These are phyloP conservation scores for Heterobasidion parviporum DNA, from an alignment of 1,284 basidiomycete genomes.

Conservation along the genomic window DNA sequence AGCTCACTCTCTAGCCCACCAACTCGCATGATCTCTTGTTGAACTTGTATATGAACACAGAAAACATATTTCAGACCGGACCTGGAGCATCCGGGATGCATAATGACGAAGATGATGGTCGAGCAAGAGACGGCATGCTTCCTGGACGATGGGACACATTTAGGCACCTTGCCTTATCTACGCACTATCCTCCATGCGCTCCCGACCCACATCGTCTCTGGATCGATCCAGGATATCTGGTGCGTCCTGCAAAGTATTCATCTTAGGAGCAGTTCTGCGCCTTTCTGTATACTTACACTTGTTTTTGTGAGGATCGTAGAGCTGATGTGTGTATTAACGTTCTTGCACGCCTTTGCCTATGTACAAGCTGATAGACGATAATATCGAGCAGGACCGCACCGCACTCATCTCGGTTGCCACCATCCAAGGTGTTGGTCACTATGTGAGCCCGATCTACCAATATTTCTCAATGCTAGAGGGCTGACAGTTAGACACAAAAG, in stretches of 20 bases:
- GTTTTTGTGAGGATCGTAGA: not conserved
- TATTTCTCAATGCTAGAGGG: no score
- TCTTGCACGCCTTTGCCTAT: conserved; percentile 7
- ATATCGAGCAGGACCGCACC: conserved; percentile 3
- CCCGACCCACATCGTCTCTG: conserved; percentile 11
- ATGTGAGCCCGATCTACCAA: conserved; percentile 6
- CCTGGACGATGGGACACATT: conserved; percentile 7
- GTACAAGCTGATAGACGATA: conserved; percentile 5
- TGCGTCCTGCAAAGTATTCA: not conserved
- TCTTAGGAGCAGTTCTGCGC: not conserved
- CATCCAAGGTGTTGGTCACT: conserved; percentile 11
- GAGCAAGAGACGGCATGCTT: conserved; percentile 13
- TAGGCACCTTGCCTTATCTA: conserved; percentile 6
- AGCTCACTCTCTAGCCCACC: not conserved
- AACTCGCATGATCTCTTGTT: not conserved
- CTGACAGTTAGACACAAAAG: no score
- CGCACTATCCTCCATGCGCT: conserved; percentile 7
- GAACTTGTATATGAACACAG: not conserved
- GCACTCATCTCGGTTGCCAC: conserved; percentile 9
- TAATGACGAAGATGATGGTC: conserved; percentile 13
- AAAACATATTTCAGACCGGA: conserved; percentile 12
- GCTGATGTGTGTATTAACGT: no score
- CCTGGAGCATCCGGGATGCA: conserved; percentile 3
- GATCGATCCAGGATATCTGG: conserved; percentile 9
- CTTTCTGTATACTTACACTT: not conserved